Base-by-base conservation (phyloP, 306 rosid species). In the Cucurbita maxima region DNA sequence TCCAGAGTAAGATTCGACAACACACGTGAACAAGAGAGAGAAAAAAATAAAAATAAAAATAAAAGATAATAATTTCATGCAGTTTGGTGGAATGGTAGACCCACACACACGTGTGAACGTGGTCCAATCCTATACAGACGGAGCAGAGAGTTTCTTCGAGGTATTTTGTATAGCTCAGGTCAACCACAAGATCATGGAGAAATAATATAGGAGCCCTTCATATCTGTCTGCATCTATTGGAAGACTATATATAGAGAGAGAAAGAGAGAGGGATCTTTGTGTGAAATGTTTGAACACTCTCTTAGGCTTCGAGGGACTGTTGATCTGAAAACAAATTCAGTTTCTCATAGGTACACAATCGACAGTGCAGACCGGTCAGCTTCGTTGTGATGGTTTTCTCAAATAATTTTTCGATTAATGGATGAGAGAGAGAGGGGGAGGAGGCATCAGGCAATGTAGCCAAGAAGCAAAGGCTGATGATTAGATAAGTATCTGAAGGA, bases 91-190 rank as follows among this genome's bases (percentile, higher is more conserved):
- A 80, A 72, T 53, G 78, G 81, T 56, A 76, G 89, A 75, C 88
- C 96, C 91, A 86, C 74, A 84, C 91, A 82, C 96, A 87, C 91
- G 90, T 84, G 92, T 77, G 82, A 59, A 52, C 11, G 87, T 87
- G 93, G 96, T 84, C 91, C 96, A 80, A 38, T 67, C 40, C 55
- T 11, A 67, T 67, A 22, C 19, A 67, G 52, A 30, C 66, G 76
- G 72, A 71, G 59, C 79, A 71, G 30, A 79, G 83, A 79, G 87
- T 92, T 85, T 78, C 81, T 88, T 87, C 84, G 87, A 61, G 68
- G 68, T 36, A 37, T 83, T 58, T 76, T 54, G 82, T 11, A 73
- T 76, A 61, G 88, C 77, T 80, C 73, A 83, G 96, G 91, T 90
- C 96, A 73, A 83, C 87, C 87, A 84, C 92, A 79, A 81, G 83